These are phyloP conservation scores for Aspergillus egyptiacus DNA, from an alignment of 495 filamentous ascomycete species.

Conservation along the genomic window DNA sequence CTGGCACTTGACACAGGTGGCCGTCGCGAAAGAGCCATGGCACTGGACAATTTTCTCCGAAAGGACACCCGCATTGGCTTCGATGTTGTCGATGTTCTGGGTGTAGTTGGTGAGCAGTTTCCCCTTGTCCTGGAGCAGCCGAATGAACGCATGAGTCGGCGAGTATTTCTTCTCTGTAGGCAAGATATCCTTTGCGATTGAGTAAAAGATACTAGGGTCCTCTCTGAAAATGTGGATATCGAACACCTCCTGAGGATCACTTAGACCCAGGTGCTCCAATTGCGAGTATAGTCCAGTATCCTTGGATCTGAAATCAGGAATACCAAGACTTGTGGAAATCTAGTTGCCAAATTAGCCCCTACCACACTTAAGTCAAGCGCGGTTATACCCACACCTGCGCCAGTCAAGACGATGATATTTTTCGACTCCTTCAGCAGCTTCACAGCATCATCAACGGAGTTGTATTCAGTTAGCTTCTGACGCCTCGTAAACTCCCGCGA, in stretches of 20 bases:
- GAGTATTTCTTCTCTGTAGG: conserved; percentile 68
- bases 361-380: too few species aligned
- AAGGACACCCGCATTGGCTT: conserved; percentile 76
- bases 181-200: conserved; percentile 83
- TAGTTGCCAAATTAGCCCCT: conserved; percentile 16
- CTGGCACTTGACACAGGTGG: conserved; percentile 79
- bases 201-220: conserved; percentile 88
- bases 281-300: conserved; percentile 65
- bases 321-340: conserved; percentile 70
- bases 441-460: conserved; percentile 84
- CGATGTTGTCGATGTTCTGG: conserved; percentile 98
- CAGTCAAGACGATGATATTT: conserved; percentile 91
- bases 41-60: conserved; percentile 89
- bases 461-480: conserved; percentile 73
- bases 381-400: conserved; percentile 72
- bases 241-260: conserved; percentile 91
- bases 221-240: conserved; percentile 80
- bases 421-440: conserved; percentile 61
- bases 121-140: conserved; percentile 82
- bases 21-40: conserved; percentile 91
- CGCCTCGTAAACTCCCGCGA: conserved; percentile 77
- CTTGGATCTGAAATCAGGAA: conserved; percentile 65
- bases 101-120: conserved; percentile 96
- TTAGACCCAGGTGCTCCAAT: conserved; percentile 66
- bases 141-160: conserved; percentile 91